Percentiles rank a stretch among this genome's conserved stretches.
These are phyloP conservation scores for Vigna trinervia DNA, from an alignment of 306 rosid genomes.

Conservation along the genomic window DNA sequence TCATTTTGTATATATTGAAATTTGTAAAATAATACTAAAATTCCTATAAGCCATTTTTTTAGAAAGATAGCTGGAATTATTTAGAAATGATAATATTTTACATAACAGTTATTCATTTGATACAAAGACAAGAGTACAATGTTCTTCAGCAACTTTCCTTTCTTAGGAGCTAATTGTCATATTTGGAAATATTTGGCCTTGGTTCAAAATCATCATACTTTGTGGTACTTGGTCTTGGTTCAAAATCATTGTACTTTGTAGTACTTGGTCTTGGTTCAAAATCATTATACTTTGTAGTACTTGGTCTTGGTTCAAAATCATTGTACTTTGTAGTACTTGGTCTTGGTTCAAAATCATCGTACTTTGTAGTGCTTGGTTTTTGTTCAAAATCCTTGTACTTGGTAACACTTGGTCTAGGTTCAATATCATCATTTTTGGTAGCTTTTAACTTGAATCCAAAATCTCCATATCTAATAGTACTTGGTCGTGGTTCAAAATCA, in stretches of 20 bases:
- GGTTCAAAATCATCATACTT: background rate
- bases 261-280: background rate
- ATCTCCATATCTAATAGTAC: background rate
- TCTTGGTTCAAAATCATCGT: background rate
- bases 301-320: constrained; percentile 21
- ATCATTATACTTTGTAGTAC: background rate
- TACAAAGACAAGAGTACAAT: no score
- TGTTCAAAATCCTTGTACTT: background rate
- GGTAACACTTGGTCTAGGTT: background rate
- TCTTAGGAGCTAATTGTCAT: no score
- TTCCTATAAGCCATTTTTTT: no score
- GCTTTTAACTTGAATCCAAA: background rate
- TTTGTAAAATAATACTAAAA: no score
- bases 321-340: background rate
- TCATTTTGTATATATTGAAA: no score
- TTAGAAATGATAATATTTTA: no score
- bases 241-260: background rate
- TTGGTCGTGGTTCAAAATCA: background rate
- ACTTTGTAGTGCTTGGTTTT: background rate
- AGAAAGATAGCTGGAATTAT: no score
- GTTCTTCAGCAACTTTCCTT: no score
- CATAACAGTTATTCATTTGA: no score
- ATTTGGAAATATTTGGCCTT: no score
- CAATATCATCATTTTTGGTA: constrained; percentile 5
- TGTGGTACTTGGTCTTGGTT: background rate